Evolutionary conservation across 352 stramenopile genomes (phyloP).

Genomic region (Phytophthora ramorum): DNA sequence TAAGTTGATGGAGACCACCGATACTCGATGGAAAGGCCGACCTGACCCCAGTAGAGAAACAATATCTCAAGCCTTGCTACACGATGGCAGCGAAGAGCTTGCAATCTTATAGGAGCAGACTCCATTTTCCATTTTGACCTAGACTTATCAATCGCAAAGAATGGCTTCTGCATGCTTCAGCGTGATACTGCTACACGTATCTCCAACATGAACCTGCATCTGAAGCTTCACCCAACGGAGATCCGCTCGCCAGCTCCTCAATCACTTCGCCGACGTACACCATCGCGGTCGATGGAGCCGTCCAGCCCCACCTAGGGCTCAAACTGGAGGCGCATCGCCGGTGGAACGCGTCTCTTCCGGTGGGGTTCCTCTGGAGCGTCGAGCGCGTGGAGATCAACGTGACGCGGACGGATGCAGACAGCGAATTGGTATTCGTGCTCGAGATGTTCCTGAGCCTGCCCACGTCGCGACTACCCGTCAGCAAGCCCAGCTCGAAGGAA

Average conservation of each 20-base stretch:
- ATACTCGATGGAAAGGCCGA: too few relatives aligned
- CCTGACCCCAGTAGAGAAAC: too few relatives aligned
- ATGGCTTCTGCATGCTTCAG: too few relatives aligned
- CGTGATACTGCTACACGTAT: too few relatives aligned
- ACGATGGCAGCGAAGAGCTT: too few relatives aligned
- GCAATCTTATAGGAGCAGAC: too few relatives aligned
- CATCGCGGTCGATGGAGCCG: not conserved
- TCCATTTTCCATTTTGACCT: too few relatives aligned
- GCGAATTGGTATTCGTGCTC: constrained; percentile 48
- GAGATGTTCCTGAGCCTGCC: constrained; percentile 46
- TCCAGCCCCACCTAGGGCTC: constrained; percentile 21
- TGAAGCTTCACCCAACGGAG: too few relatives aligned
- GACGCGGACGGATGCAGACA: constrained; percentile 25
- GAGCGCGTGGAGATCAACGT: constrained; percentile 52
- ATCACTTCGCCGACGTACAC: not conserved
- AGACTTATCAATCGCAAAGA: too few relatives aligned
- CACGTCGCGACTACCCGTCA: constrained; percentile 34
- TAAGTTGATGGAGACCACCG: too few relatives aligned
- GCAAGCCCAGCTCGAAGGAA: constrained; percentile 15
- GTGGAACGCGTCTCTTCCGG: constrained; percentile 30
- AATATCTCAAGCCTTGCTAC: too few relatives aligned
- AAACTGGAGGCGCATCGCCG: constrained; percentile 39
- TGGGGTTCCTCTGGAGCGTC: constrained; percentile 47
- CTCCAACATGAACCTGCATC: too few relatives aligned
- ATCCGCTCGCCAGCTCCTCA: constrained; percentile 2